Percentiles rank a stretch among this genome's conserved stretches.
phyloP scores from a whole-genome alignment of 805 yeast genomes.

The Candida pini region DNA sequence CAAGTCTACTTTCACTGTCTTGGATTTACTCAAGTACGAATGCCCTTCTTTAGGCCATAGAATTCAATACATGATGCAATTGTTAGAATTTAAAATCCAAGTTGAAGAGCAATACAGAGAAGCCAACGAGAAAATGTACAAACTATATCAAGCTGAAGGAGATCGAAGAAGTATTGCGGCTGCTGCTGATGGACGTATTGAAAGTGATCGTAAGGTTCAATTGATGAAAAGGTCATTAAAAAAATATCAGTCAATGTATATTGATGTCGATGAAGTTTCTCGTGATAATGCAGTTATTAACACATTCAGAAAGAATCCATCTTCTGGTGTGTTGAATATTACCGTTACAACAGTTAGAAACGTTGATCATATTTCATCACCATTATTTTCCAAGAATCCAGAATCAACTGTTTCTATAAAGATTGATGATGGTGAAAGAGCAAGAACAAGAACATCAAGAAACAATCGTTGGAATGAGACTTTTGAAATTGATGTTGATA shows the following conservation, averaged over 20 bases:
- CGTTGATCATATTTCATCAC: slow-evolving; percentile 88
- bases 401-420: slow-evolving; percentile 75
- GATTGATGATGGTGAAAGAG: slow-evolving; percentile 83
- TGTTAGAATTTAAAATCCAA: slow-evolving; percentile 86
- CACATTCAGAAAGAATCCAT: slow-evolving; percentile 74
- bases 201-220: slow-evolving; percentile 80
- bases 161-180: slow-evolving; percentile 80
- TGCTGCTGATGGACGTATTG: slow-evolving; percentile 82
- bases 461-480: slow-evolving; percentile 81
- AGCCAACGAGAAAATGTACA: slow-evolving; percentile 86
- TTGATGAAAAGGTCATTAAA: slow-evolving; percentile 77
- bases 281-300: slow-evolving; percentile 61
- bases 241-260: slow-evolving; percentile 84
- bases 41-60: slow-evolving; percentile 93
- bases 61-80: slow-evolving; percentile 93
- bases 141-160: slow-evolving; percentile 84
- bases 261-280: slow-evolving; percentile 60
- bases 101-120: slow-evolving; percentile 91
- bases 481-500: slow-evolving; percentile 74
- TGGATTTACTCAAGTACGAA: slow-evolving; percentile 85
- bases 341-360: slow-evolving; percentile 76
- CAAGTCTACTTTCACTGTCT: slow-evolving; percentile 51
- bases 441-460: slow-evolving; percentile 67
- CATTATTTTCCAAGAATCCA: slow-evolving; percentile 70
- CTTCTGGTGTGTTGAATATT: slow-evolving; percentile 73